Base-by-base conservation (phyloP, 2,329 filamentous ascomycete genomes). In the Pseudogymnoascus sp. region DNA sequence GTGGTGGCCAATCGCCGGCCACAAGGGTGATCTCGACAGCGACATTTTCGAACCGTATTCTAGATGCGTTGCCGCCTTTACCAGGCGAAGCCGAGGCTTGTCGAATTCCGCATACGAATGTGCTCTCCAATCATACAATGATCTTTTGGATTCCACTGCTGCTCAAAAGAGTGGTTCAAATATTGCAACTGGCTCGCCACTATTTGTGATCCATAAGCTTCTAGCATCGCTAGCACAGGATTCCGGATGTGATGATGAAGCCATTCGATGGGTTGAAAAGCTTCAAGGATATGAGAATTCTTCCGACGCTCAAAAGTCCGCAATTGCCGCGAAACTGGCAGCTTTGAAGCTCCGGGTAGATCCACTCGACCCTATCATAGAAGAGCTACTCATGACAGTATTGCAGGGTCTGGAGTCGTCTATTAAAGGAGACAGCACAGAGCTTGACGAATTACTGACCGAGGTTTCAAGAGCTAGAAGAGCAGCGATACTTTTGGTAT, bases 11-110 rank as follows among this genome's bases (percentile, higher is more conserved):
- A 68, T 90, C 63, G 81, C 81, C 5, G 78, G 80, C 1, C 86
- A 90, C 67, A 72, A 81, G 63, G 82, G 81, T 1, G 81, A 88
- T 63, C 71, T 81, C 4, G 81, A 85, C 36, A 85, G 84, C 62
- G 88, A 91, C 12, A 73, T 92, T 5, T 69, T 87, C n/a, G 78
- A 83, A 1, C 87, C 88, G 0, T 81, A 90, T 58, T 79, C 81
- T 0, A 83, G 82, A 60, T 91, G 85, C 65, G 68, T 89, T 15
- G 76, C 79, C 8, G 81, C 88, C 0, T 89, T 86, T 66, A 74
- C 78, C 13, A 79, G 87, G 62, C 80, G 87, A 61, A 72, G 64
- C 61, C 63, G 66, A 61, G n/a, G 58, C 60, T 60, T 65, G 17
- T 58, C 63, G 17, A 29, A 42, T 15, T 65, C 67, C 17, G 67